Conservation (phyloP, 1,284 basidiomycete genomes). For the Cutaneotrichosporon mucoides region DNA sequence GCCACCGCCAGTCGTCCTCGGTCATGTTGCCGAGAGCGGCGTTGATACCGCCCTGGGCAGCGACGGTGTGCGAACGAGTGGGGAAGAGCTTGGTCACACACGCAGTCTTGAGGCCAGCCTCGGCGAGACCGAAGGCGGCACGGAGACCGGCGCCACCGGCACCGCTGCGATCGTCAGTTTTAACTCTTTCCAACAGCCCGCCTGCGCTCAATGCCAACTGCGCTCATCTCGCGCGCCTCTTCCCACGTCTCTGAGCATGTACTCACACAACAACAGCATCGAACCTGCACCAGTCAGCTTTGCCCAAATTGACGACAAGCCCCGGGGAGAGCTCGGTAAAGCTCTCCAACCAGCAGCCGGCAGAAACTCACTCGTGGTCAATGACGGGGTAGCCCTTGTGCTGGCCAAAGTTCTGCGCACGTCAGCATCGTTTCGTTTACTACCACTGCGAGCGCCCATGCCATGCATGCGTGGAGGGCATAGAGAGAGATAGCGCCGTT, state of each 20-base stretch:
- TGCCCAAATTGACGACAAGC: not conserved
- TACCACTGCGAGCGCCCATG: too few relatives aligned
- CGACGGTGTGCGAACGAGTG: slow-evolving; percentile 98
- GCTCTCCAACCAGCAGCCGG: too few relatives aligned
- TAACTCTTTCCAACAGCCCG: not conserved
- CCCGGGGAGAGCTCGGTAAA: too few relatives aligned
- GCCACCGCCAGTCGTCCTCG: slow-evolving; percentile 99
- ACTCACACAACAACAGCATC: slow-evolving; percentile 93
- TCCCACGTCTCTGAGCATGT: not conserved
- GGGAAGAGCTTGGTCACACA: slow-evolving; percentile 99
- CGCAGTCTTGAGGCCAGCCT: slow-evolving; percentile 96
- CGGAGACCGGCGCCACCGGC: slow-evolving; percentile 97
- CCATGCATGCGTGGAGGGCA: too few relatives aligned
- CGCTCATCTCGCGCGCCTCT: not conserved
- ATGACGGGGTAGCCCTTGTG: slow-evolving; percentile 75
- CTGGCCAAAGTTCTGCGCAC: slow-evolving; percentile 45
- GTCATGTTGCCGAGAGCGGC: slow-evolving; percentile 99
- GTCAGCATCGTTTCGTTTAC: not conserved
- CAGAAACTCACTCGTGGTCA: slow-evolving; percentile 63
- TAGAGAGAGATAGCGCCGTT: too few relatives aligned
- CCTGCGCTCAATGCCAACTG: too few relatives aligned
- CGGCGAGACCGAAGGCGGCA: slow-evolving; percentile 97
- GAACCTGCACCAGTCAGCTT: slow-evolving; percentile 58
- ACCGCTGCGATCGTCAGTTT: slow-evolving; percentile 57
- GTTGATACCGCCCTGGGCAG: slow-evolving; percentile 99